Conservation (phyloP, 2,329 filamentous ascomycete species). For the Simplicillium aogashimaense region DNA sequence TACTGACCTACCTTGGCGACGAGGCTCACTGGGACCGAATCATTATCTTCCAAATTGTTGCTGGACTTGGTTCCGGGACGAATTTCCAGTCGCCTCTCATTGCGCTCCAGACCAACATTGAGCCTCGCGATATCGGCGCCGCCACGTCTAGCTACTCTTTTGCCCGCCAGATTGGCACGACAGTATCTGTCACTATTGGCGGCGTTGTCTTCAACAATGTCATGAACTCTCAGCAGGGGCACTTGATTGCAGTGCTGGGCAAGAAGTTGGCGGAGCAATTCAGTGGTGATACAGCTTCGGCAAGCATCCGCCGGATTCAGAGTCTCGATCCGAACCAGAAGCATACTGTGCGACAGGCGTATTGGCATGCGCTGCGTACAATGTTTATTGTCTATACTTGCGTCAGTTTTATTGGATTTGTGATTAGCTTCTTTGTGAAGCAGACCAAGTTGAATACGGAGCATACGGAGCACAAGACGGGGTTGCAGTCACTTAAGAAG, state of each 20-base stretch:
- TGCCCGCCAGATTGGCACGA: slow-evolving; percentile 57
- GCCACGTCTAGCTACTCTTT: slow-evolving; percentile 60
- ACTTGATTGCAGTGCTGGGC: slow-evolving; percentile 39
- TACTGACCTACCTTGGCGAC: slow-evolving; percentile 52
- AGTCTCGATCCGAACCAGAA: slow-evolving; percentile 35
- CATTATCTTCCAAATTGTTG: slow-evolving; percentile 51
- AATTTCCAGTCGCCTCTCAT: slow-evolving; percentile 63
- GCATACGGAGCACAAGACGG: slow-evolving; percentile 49
- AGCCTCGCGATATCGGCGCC: slow-evolving; percentile 55
- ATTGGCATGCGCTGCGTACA: slow-evolving; percentile 36
- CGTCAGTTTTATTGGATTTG: slow-evolving; percentile 35
- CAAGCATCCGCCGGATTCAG: slow-evolving; percentile 49
- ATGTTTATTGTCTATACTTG: slow-evolving; percentile 51
- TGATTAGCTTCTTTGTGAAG: slow-evolving; percentile 36
- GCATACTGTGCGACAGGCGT: slow-evolving; percentile 31
- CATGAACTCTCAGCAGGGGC: slow-evolving; percentile 47
- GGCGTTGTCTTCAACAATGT: slow-evolving; percentile 72
- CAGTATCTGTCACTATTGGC: slow-evolving; percentile 61
- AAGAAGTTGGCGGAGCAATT: slow-evolving; percentile 38
- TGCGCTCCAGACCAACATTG: slow-evolving; percentile 54
- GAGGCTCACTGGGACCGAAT: slow-evolving; percentile 44
- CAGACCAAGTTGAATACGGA: slow-evolving; percentile 42
- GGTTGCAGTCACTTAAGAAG: slow-evolving; percentile 31
- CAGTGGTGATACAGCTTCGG: slow-evolving; percentile 47
- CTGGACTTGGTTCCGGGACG: slow-evolving; percentile 55